Evolutionary conservation across 768 basidiomycete species (phyloP).

Genomic region (Cyclocybe aegerita): DNA sequence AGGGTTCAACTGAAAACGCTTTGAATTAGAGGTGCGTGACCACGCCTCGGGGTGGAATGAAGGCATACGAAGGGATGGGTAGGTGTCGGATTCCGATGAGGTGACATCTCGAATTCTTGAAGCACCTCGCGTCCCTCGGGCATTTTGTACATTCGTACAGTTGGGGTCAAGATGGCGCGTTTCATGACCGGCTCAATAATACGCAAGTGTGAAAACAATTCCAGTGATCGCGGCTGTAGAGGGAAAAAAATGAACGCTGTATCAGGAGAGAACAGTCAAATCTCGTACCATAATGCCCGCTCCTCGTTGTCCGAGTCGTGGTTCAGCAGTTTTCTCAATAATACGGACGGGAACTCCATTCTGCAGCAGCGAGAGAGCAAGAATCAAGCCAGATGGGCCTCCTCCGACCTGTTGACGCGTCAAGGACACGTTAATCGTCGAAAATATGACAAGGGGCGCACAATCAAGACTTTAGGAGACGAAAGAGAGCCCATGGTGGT

Average conservation of each 20-base stretch:
- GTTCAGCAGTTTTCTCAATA: constrained; percentile 42
- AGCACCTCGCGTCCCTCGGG: constrained; percentile 25
- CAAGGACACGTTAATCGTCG: not conserved
- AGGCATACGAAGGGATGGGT: constrained; percentile 32
- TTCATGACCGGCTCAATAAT: constrained; percentile 36
- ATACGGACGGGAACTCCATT: constrained; percentile 51
- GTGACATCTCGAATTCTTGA: constrained; percentile 33
- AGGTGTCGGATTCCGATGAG: constrained; percentile 26
- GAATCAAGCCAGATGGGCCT: constrained; percentile 45
- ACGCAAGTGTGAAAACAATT: constrained; percentile 40
- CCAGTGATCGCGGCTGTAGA: constrained; percentile 41
- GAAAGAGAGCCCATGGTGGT: not conserved
- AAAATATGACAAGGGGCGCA: constrained; percentile 7
- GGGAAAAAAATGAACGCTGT: not conserved
- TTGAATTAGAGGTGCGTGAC: not conserved
- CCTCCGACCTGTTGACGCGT: constrained; percentile 37
- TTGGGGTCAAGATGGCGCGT: constrained; percentile 22
- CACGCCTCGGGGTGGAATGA: not conserved
- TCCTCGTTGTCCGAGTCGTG: constrained; percentile 36
- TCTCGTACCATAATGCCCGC: constrained; percentile 34
- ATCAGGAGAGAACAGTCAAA: not conserved
- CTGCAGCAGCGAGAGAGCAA: constrained; percentile 38
- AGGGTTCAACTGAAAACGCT: constrained; percentile 25
- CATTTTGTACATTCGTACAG: constrained; percentile 34
- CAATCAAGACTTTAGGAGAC: constrained; percentile 22